These are phyloP conservation scores for Astrocystis sublimbata DNA, from an alignment of 495 filamentous ascomycete genomes.

Conservation along the genomic window DNA sequence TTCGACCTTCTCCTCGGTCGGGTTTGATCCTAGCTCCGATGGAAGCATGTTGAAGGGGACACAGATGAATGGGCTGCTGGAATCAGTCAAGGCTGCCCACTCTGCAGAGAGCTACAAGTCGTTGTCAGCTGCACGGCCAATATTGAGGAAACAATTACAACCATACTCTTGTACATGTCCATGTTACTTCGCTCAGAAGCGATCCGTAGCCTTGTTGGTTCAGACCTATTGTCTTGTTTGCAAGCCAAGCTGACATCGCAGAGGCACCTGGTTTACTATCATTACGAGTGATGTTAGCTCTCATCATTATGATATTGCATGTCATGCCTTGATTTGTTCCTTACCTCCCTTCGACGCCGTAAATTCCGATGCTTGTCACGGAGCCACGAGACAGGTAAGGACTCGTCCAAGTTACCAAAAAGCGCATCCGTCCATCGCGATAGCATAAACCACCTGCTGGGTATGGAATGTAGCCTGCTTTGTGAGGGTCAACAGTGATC, in stretches of 20 bases:
- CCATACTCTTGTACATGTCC: conserved; percentile 38
- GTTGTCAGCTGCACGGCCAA: background rate
- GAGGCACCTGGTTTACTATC: conserved; percentile 48
- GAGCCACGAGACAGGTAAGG: conserved; percentile 40
- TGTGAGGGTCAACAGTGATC: conserved; percentile 53
- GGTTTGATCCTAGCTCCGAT: conserved; percentile 30
- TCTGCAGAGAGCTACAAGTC: conserved; percentile 41
- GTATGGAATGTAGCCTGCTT: conserved; percentile 51
- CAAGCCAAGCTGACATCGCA: conserved; percentile 45
- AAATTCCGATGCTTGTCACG: conserved; percentile 44
- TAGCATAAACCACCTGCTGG: conserved; percentile 49
- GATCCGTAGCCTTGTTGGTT: conserved; percentile 39
- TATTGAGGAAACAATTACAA: background rate
- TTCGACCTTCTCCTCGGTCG: conserved; percentile 28
- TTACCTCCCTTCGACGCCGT: conserved; percentile 49
- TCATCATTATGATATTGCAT: background rate
- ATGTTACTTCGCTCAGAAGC: conserved; percentile 42
- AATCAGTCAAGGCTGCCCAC: conserved; percentile 42
- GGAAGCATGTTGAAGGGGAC: conserved; percentile 48
- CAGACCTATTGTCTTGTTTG: conserved; percentile 43
- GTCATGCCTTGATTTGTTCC: background rate
- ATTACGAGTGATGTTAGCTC: background rate
- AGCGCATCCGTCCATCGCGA: conserved; percentile 46
- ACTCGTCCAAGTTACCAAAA: conserved; percentile 50
- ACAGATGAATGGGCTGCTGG: conserved; percentile 37